Evolutionary conservation across 306 rosid genomes (phyloP), one percentile per base, ranked within the genome.

Genomic region (Bauhinia variegata): DNA sequence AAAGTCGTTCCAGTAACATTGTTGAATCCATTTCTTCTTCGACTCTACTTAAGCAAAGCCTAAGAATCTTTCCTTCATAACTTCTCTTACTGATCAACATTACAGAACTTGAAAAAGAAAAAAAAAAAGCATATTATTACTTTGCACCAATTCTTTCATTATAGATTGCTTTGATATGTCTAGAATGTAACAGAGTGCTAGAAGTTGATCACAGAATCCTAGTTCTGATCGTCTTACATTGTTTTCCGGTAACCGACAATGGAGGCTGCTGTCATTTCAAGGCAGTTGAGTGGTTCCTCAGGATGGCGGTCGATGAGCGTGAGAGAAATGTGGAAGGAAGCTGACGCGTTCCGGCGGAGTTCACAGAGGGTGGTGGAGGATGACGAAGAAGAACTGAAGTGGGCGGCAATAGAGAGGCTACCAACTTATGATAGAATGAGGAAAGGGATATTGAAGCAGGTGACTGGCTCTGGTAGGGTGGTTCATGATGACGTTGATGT

Each of bases 341-440:
- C 82, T 19, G 88, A 75, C 19, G 85, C 72, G 43, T 87, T 84
- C 63, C 71, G 31, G 49, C 7, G 77, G 63, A 75, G 84, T 4
- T 77, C 63, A 17, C 11, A 76, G 71, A 63, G 47, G 72, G 64
- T n/a, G n/a, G n/a, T n/a, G 33, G 68, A 8, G 33, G 75, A 79
- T n/a, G 87, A 87, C 13, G 90, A 87, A 16, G 89, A 82, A 58
- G 89, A 82, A 72, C 51, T 87, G 57, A 78, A 53, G 62, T 87
- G 92, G 92, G 92, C 92, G 5, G 92, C 92, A 13, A 77, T 87
- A 7, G 89, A 87, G 67, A 67, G 92, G 79, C 66, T 87, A 11
- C 92, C 92, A 7, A 87, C 92, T 11, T 82, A 77, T 50, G 87
- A 84, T 4, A 64, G 92, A 53, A 34, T 87, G 74, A 72, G 89